Evolutionary conservation across 2,329 filamentous ascomycete genomes (phyloP).

Genomic region (Pseudovirgaria hyperparasitica): DNA sequence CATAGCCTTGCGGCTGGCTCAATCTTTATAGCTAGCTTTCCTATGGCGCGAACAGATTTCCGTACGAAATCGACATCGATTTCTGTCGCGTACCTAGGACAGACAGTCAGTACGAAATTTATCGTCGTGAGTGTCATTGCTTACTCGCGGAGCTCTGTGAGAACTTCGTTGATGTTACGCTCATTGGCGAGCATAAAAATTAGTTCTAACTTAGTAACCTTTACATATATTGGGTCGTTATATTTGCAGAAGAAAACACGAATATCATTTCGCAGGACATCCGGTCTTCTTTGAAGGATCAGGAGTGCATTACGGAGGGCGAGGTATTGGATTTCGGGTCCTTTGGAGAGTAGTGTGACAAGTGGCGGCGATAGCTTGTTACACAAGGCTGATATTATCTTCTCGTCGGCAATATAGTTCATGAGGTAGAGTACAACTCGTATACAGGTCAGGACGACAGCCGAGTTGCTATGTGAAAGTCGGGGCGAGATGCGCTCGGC

Average conservation of each 20-base stretch:
- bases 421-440: slow-evolving; percentile 93
- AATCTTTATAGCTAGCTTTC: slow-evolving; percentile 97
- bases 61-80: slow-evolving; percentile 98
- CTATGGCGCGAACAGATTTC: slow-evolving; percentile 93
- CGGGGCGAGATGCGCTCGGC: slow-evolving; percentile 93
- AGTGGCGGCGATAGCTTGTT: slow-evolving; percentile 89
- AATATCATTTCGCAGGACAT: slow-evolving; percentile 91
- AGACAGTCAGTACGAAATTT: no score
- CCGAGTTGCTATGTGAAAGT: slow-evolving; percentile 90
- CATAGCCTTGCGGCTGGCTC: slow-evolving; percentile 83
- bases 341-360: slow-evolving; percentile 89
- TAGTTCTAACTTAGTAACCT: slow-evolving; percentile 94
- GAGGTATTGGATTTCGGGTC: slow-evolving; percentile 95
- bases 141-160: slow-evolving; percentile 84
- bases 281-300: slow-evolving; percentile 83
- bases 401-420: slow-evolving; percentile 94
- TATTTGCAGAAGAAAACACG: slow-evolving; percentile 99
- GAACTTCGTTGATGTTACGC: slow-evolving; percentile 86
- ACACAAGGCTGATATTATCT: slow-evolving; percentile 74
- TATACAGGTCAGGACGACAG: slow-evolving; percentile 91
- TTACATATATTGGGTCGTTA: slow-evolving; percentile 98
- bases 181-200: slow-evolving; percentile 98
- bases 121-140: slow-evolving; percentile 17
- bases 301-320: slow-evolving; percentile 86
- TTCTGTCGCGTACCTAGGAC: slow-evolving; percentile 67